Evolutionary conservation across 768 basidiomycete genomes (phyloP).

Genomic region (Mycena kentingensis): DNA sequence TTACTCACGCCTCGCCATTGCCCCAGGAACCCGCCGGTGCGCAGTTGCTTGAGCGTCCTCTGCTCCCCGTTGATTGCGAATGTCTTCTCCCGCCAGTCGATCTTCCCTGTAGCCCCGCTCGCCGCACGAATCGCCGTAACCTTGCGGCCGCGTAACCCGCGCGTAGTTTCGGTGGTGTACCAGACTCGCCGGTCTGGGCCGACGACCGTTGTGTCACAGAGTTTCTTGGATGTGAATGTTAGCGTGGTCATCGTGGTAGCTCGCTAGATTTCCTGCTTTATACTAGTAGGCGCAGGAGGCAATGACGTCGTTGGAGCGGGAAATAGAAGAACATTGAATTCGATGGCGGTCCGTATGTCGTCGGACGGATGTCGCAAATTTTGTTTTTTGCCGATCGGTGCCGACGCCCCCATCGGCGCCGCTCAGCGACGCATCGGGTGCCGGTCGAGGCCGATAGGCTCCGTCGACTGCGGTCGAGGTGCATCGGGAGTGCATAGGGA

Average conservation of each 20-base stretch:
- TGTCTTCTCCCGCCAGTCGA: conserved; percentile 13
- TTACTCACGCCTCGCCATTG: background rate
- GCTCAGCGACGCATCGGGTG: no score
- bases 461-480: no score
- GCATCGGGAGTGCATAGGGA: no score
- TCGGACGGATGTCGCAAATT: no score
- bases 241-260: conserved; percentile 9
- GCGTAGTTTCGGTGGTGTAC: conserved; percentile 3
- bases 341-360: no score
- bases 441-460: no score
- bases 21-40: background rate
- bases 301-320: no score
- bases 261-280: no score
- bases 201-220: background rate
- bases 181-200: conserved; percentile 7
- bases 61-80: conserved; percentile 10
- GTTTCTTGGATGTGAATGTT: conserved; percentile 9
- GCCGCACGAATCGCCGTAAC: conserved; percentile 8
- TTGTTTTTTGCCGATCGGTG: no score
- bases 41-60: background rate
- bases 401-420: no score
- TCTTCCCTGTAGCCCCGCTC: conserved; percentile 4
- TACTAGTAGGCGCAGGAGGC: no score
- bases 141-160: conserved; percentile 2
- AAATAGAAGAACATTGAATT: no score